These are phyloP conservation scores for Hydrangea macrophylla DNA, from an alignment of 148 eudicot genomes.

Conservation along the genomic window DNA sequence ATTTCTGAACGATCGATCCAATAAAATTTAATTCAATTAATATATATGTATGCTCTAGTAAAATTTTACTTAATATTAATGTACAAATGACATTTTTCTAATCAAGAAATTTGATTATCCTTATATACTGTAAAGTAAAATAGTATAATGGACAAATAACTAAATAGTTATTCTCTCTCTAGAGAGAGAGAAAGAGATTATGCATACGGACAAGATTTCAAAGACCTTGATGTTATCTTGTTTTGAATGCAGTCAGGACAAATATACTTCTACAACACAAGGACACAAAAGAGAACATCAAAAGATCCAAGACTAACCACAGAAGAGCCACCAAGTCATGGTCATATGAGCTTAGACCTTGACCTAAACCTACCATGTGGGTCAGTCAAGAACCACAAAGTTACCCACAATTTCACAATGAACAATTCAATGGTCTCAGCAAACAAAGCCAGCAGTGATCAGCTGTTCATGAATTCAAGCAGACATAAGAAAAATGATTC, in stretches of 20 bases:
- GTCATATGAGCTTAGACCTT: slow-evolving; percentile 78
- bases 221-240: not conserved
- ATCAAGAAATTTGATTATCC: too few relatives aligned
- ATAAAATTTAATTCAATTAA: too few relatives aligned
- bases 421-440: slow-evolving; percentile 16
- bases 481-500: slow-evolving; percentile 9
- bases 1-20: too few relatives aligned
- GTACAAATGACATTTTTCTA: too few relatives aligned
- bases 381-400: slow-evolving; percentile 22
- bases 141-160: too few relatives aligned
- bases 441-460: slow-evolving; percentile 7
- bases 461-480: slow-evolving; percentile 3
- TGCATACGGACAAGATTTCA: too few relatives aligned
- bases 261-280: slow-evolving; percentile 75
- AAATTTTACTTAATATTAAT: too few relatives aligned
- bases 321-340: slow-evolving; percentile 34
- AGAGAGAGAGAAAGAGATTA: too few relatives aligned
- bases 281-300: slow-evolving; percentile 62
- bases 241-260: slow-evolving; percentile 52
- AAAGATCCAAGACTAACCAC: slow-evolving; percentile 58
- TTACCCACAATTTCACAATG: slow-evolving; percentile 5
- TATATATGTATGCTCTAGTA: too few relatives aligned
- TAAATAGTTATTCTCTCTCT: too few relatives aligned
- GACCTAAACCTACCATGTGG: slow-evolving; percentile 82
- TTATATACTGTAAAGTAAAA: too few relatives aligned